Evolutionary conservation across 2,329 filamentous ascomycete genomes (phyloP).

Genomic region (Nemania diffusa): DNA sequence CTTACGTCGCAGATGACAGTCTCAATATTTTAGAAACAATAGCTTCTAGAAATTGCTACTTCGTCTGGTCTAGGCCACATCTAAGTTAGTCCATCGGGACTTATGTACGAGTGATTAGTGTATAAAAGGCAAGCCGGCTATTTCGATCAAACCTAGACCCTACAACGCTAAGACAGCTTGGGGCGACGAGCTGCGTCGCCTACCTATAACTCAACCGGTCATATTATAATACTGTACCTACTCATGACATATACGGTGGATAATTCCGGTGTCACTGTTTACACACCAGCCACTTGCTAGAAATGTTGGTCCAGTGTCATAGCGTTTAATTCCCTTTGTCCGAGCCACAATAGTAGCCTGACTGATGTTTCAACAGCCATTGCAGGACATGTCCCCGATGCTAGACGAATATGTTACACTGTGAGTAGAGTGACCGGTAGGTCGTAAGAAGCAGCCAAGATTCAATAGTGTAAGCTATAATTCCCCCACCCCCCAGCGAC

Average conservation of each 20-base stretch:
- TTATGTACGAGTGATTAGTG: neutral
- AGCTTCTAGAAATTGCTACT: neutral
- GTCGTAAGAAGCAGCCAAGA: neutral
- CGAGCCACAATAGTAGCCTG: neutral
- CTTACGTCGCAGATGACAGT: neutral
- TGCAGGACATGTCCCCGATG: neutral
- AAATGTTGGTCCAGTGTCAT: neutral
- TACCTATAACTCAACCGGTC: neutral
- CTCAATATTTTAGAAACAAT: neutral
- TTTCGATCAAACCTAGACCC: neutral
- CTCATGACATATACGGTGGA: neutral
- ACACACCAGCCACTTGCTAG: neutral
- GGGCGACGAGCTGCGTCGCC: neutral
- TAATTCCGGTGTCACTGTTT: neutral
- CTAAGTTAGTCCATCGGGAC: neutral
- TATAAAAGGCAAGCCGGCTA: neutral
- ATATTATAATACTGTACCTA: neutral
- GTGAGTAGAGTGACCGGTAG: neutral
- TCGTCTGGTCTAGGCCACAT: neutral
- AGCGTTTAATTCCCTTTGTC: neutral
- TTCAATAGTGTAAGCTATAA: neutral
- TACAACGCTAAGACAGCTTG: neutral
- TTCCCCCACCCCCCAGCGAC: neutral
- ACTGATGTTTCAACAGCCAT: neutral
- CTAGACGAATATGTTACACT: constrained; percentile 3